phyloP scores from a whole-genome alignment of 2,329 filamentous ascomycete genomes.

The Penicillium rolfsii region DNA sequence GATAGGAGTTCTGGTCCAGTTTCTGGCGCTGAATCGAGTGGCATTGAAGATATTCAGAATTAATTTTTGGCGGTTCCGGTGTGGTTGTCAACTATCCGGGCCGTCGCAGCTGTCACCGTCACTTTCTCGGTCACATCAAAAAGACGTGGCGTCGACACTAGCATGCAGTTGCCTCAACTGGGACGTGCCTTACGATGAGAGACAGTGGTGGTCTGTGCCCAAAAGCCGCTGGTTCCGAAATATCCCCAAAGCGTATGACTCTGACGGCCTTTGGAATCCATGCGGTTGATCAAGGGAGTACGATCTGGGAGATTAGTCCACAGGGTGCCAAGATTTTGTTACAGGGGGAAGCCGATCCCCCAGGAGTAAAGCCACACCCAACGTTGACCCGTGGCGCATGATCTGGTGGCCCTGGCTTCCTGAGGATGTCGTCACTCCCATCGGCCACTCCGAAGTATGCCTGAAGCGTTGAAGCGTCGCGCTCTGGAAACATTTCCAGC shows the following conservation, averaged over 20 bases:
- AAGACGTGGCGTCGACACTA: conserved; percentile 8
- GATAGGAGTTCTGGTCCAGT: not conserved
- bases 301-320: conserved; percentile 15
- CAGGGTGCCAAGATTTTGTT: conserved; percentile 10
- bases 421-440: conserved; percentile 9
- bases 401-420: conserved; percentile 7
- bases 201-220: conserved; percentile 4
- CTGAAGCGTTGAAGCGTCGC: not conserved
- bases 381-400: conserved; percentile 27
- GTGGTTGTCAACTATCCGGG: conserved; percentile 9
- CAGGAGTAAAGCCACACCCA: conserved; percentile 27
- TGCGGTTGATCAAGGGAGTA: conserved; percentile 9
- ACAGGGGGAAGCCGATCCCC: conserved; percentile 9
- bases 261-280: not conserved
- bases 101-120: conserved; percentile 17
- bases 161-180: conserved; percentile 8
- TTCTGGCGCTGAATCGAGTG: not conserved
- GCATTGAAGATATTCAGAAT: not conserved
- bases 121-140: not conserved
- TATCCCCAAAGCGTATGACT: not conserved
- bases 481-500: not conserved
- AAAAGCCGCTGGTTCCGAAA: not conserved
- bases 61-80: conserved; percentile 1
- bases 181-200: not conserved
- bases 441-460: conserved; percentile 24